These are phyloP conservation scores for Coemansia sp. DNA, from an alignment of 192 early-diverging fungal species.

Conservation along the genomic window DNA sequence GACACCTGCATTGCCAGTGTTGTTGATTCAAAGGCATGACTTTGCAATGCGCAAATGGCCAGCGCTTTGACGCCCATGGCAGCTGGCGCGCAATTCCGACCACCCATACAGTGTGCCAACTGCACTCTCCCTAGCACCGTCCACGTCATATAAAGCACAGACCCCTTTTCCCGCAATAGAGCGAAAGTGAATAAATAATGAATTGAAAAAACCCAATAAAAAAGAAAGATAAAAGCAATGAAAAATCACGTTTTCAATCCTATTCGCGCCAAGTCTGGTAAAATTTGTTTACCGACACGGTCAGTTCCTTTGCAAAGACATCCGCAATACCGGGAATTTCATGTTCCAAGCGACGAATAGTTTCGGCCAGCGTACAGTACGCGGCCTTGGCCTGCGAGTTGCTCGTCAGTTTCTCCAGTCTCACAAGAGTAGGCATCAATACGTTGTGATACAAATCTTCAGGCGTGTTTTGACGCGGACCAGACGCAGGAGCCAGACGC, in stretches of 20 bases:
- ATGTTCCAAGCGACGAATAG: constrained; percentile 53
- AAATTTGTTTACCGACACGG: constrained; percentile 48
- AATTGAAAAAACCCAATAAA: background rate
- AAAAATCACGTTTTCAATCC: background rate
- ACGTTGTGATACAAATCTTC: constrained; percentile 56
- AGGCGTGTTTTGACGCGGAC: constrained; percentile 24
- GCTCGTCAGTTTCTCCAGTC: constrained; percentile 51
- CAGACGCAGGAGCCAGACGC: constrained; percentile 3
- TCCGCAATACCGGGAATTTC: constrained; percentile 57
- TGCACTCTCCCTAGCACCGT: too few species aligned
- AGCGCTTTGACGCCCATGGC: too few species aligned
- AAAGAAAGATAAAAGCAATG: background rate
- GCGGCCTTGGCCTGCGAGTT: constrained; percentile 49
- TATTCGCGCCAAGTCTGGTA: constrained; percentile 54
- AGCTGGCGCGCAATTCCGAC: too few species aligned
- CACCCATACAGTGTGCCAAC: too few species aligned
- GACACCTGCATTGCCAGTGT: too few species aligned
- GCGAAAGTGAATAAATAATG: background rate
- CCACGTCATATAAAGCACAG: too few species aligned
- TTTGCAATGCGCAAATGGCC: too few species aligned
- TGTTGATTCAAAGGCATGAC: too few species aligned
- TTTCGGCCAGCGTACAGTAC: constrained; percentile 52
- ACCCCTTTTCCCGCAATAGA: too few species aligned
- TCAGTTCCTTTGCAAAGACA: constrained; percentile 54
- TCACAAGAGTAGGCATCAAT: constrained; percentile 52